Conservation (phyloP, 441 rosid genomes). For the Pelargonium fulgidum region DNA sequence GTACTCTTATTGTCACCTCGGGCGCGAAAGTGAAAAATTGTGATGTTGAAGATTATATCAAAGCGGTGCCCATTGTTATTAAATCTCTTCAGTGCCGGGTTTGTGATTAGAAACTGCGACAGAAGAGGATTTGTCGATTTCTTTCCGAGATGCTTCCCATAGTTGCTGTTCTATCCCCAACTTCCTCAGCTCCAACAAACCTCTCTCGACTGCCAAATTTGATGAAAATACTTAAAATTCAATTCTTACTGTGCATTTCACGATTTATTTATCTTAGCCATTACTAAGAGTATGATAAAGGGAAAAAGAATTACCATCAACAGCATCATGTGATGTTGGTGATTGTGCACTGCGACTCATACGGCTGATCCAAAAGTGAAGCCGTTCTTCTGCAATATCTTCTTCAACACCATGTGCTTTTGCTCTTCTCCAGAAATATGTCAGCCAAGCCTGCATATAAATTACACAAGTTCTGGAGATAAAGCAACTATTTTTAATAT, state of each 20-base stretch:
- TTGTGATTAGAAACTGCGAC: constrained; percentile 27
- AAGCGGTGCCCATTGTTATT: constrained; percentile 13
- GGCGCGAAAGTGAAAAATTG: too few relatives aligned
- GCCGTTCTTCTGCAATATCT: constrained; percentile 82
- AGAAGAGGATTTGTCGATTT: constrained; percentile 40
- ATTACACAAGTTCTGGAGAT: constrained; percentile 9
- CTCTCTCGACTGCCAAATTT: constrained; percentile 67
- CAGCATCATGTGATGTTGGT: constrained; percentile 68
- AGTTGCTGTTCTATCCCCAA: constrained; percentile 85
- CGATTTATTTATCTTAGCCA: background rate
- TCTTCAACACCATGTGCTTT: constrained; percentile 71
- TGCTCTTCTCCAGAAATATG: constrained; percentile 92
- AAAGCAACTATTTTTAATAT: background rate
- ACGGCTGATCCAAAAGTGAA: constrained; percentile 59
- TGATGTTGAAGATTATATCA: too few relatives aligned
- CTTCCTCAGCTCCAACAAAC: constrained; percentile 74
- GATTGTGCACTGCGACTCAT: constrained; percentile 48
- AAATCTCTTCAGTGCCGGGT: constrained; percentile 29
- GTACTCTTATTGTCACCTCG: too few relatives aligned
- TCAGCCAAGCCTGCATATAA: constrained; percentile 71
- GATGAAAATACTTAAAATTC: background rate
- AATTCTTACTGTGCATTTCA: too few relatives aligned
- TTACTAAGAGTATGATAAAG: background rate
- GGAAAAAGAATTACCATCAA: constrained; percentile 49
- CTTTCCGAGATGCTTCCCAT: constrained; percentile 93